A percentile compares a stretch with the other conserved stretches of the same genome.
These are phyloP conservation scores for Drechmeria coniospora DNA, from an alignment of 2,329 filamentous ascomycete species.

Conservation along the genomic window DNA sequence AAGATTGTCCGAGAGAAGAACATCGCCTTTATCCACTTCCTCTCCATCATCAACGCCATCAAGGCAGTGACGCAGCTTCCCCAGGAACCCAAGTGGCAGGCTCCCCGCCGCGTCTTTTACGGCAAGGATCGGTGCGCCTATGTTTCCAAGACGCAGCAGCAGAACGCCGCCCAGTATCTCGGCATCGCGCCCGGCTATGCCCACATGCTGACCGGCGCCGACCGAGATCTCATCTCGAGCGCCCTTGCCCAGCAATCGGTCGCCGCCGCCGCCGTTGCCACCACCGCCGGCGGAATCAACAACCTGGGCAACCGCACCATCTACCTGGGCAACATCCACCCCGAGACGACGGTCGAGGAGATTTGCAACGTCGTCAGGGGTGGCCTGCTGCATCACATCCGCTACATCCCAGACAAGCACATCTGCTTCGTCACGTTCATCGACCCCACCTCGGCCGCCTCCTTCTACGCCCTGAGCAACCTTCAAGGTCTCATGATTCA, in stretches of 20 bases:
- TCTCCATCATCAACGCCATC: constrained; percentile 95
- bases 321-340: constrained; percentile 96
- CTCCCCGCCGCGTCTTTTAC: constrained; percentile 91
- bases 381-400: constrained; percentile 90
- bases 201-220: constrained; percentile 88
- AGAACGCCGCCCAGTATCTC: constrained; percentile 95
- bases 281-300: constrained; percentile 89
- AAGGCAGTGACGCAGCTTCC: constrained; percentile 94
- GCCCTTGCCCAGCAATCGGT: constrained; percentile 95
- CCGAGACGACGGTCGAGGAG: constrained; percentile 96
- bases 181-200: constrained; percentile 94
- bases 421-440: constrained; percentile 99
- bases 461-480: constrained; percentile 95
- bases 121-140: constrained; percentile 98
- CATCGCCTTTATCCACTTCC: constrained; percentile 93
- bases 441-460: constrained; percentile 91
- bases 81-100: constrained; percentile 93
- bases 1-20: constrained; percentile 97
- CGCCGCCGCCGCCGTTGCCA: constrained; percentile 89
- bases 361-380: constrained; percentile 98
- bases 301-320: constrained; percentile 96
- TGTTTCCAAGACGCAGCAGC: constrained; percentile 98
- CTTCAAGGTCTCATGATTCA: constrained; percentile 98
- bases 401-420: constrained; percentile 98
- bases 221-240: constrained; percentile 91